A percentile compares a stretch with the other conserved stretches of the same genome.
Evolutionary conservation across 192 early-diverging fungal species (phyloP).

Genomic region (Coemansia sp.): DNA sequence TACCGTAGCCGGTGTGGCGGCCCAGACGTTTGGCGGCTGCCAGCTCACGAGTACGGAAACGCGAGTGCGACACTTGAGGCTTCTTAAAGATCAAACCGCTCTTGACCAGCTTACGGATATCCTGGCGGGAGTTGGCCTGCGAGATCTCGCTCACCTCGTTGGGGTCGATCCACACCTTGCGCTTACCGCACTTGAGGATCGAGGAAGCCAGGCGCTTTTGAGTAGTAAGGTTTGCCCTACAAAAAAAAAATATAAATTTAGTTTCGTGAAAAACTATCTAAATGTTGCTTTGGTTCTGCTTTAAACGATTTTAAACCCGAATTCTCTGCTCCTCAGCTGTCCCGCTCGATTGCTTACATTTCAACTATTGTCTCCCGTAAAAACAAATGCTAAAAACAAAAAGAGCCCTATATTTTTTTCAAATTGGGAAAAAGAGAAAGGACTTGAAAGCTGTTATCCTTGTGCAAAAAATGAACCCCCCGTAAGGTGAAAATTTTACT

Average conservation of each 20-base stretch:
- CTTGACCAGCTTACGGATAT: constrained; percentile 97
- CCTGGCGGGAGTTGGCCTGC: constrained; percentile 97
- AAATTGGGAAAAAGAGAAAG: no score
- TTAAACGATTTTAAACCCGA: no score
- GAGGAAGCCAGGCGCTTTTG: constrained; percentile 97
- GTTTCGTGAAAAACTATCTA: no score
- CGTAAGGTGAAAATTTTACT: no score
- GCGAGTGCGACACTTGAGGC: constrained; percentile 82
- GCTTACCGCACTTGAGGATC: constrained; percentile 95
- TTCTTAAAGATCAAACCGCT: constrained; percentile 96
- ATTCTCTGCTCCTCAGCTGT: no score
- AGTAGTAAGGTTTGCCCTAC: constrained; percentile 70
- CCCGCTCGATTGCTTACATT: no score
- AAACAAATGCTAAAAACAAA: no score
- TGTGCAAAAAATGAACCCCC: no score
- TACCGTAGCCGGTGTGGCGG: constrained; percentile 93
- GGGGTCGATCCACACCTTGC: constrained; percentile 99
- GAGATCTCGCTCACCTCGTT: constrained; percentile 92
- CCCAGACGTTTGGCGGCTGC: constrained; percentile 93
- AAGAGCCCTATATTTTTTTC: no score
- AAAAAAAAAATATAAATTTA: not conserved
- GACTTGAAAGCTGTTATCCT: no score
- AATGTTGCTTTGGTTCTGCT: no score
- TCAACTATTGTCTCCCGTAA: no score
- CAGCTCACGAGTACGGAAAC: constrained; percentile 89